Percentiles rank a stretch among this genome's conserved stretches.
Evolutionary conservation across 805 yeast species (phyloP).

Genomic region (Candida maris): DNA sequence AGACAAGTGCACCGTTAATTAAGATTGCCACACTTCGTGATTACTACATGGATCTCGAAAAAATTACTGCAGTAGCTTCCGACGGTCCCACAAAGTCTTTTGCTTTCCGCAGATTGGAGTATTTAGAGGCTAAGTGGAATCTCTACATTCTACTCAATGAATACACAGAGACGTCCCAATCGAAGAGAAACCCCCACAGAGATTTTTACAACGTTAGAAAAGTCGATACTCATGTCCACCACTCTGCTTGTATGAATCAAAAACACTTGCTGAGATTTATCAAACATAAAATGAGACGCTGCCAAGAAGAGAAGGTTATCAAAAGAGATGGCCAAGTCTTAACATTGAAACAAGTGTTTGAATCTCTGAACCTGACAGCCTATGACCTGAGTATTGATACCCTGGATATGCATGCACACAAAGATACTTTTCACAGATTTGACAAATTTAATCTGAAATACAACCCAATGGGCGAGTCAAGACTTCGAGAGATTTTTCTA

Average conservation of each 20-base stretch:
- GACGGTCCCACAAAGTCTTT: slow-evolving; percentile 97
- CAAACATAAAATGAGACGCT: slow-evolving; percentile 86
- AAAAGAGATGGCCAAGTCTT: slow-evolving; percentile 87
- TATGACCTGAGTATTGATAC: slow-evolving; percentile 96
- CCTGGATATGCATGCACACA: slow-evolving; percentile 98
- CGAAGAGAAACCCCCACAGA: slow-evolving; percentile 92
- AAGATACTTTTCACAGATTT: slow-evolving; percentile 95
- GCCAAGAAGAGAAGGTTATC: slow-evolving; percentile 85
- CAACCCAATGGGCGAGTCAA: slow-evolving; percentile 97
- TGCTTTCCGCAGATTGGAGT: slow-evolving; percentile 90
- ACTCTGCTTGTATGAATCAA: slow-evolving; percentile 98
- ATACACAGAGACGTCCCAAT: slow-evolving; percentile 85
- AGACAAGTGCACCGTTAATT: slow-evolving; percentile 38
- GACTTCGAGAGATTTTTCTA: slow-evolving; percentile 91
- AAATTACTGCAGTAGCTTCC: slow-evolving; percentile 67
- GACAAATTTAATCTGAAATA: slow-evolving; percentile 96
- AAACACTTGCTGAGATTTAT: slow-evolving; percentile 92
- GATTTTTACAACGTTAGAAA: slow-evolving; percentile 96
- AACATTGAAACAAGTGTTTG: slow-evolving; percentile 84
- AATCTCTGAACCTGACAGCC: slow-evolving; percentile 86
- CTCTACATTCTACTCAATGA: slow-evolving; percentile 84
- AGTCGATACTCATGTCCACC: slow-evolving; percentile 98
- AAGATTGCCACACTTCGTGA: slow-evolving; percentile 82
- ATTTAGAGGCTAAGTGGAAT: slow-evolving; percentile 95
- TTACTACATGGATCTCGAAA: slow-evolving; percentile 79